These are phyloP conservation scores for Ophiocordyceps camponoti-floridani DNA, from an alignment of 2,329 filamentous ascomycete species.

Conservation along the genomic window DNA sequence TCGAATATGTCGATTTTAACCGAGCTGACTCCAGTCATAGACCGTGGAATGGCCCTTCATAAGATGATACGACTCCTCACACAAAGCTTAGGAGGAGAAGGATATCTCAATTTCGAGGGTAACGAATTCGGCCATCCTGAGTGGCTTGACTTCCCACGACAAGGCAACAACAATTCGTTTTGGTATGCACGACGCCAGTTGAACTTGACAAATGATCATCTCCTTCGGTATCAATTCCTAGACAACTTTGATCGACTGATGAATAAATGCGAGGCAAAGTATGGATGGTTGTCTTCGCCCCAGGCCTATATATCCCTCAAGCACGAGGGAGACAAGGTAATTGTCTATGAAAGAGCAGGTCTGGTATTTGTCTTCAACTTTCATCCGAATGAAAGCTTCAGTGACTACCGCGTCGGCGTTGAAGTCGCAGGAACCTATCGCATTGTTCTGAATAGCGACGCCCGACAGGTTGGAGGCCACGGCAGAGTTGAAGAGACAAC, in stretches of 20 bases:
- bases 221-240: slow-evolving; percentile 78
- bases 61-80: slow-evolving; percentile 96
- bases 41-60: slow-evolving; percentile 80
- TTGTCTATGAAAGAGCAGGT: slow-evolving; percentile 86
- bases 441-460: slow-evolving; percentile 70
- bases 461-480: slow-evolving; percentile 60
- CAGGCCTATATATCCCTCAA: slow-evolving; percentile 92
- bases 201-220: slow-evolving; percentile 71
- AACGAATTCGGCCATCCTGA: slow-evolving; percentile 98
- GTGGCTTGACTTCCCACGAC: slow-evolving; percentile 95
- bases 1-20: slow-evolving; percentile 86
- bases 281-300: slow-evolving; percentile 71
- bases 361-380: slow-evolving; percentile 95
- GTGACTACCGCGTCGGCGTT: slow-evolving; percentile 82
- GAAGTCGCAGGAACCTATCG: slow-evolving; percentile 73
- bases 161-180: slow-evolving; percentile 83
- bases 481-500: slow-evolving; percentile 62
- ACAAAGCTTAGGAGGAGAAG: slow-evolving; percentile 80
- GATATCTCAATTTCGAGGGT: slow-evolving; percentile 95
- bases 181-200: slow-evolving; percentile 88
- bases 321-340: slow-evolving; percentile 82
- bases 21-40: slow-evolving; percentile 72
- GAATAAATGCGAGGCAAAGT: slow-evolving; percentile 75
- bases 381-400: slow-evolving; percentile 67
- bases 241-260: slow-evolving; percentile 89